Percentiles rank a stretch among this genome's conserved stretches.
These are phyloP conservation scores for Cenchrus fungigraminus DNA, from an alignment of 176 grass and related monocot species.

Conservation along the genomic window DNA sequence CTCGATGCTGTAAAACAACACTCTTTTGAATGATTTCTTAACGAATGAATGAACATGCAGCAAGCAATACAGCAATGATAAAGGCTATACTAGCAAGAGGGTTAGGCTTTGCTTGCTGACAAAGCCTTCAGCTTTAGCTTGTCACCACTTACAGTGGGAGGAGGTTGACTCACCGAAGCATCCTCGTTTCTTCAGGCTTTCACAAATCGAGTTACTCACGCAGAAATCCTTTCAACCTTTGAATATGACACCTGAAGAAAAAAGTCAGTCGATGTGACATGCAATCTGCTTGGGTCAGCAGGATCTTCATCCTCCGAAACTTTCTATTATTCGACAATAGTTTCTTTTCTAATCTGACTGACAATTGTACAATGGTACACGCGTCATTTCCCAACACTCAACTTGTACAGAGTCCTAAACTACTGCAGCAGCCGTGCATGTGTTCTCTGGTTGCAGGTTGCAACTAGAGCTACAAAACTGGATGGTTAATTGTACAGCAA, in stretches of 20 bases:
- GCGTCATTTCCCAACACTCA: conserved; percentile 33
- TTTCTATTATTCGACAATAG: conserved; percentile 17
- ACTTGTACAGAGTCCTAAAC: conserved; percentile 31
- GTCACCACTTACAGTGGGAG: conserved; percentile 21
- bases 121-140: conserved; percentile 1
- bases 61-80: conserved; percentile 18
- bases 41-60: not conserved
- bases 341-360: conserved; percentile 19
- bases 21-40: conserved; percentile 10
- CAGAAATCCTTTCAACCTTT: conserved; percentile 7
- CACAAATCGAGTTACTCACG: not conserved
- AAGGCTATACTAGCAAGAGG: not conserved
- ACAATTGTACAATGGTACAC: conserved; percentile 45
- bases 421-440: conserved; percentile 41
- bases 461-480: conserved; percentile 81
- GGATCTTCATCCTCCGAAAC: conserved; percentile 20
- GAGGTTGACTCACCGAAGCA: not conserved
- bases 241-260: conserved; percentile 1
- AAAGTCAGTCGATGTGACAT: not conserved
- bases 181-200: not conserved
- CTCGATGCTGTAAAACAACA: too few relatives aligned
- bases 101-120: conserved; percentile 25
- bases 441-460: conserved; percentile 50
- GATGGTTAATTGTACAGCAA: conserved; percentile 45
- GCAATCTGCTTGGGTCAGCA: conserved; percentile 29